Evolutionary conservation across 192 early-diverging fungal species (phyloP).

Genomic region (Chytriomyces confervae): DNA sequence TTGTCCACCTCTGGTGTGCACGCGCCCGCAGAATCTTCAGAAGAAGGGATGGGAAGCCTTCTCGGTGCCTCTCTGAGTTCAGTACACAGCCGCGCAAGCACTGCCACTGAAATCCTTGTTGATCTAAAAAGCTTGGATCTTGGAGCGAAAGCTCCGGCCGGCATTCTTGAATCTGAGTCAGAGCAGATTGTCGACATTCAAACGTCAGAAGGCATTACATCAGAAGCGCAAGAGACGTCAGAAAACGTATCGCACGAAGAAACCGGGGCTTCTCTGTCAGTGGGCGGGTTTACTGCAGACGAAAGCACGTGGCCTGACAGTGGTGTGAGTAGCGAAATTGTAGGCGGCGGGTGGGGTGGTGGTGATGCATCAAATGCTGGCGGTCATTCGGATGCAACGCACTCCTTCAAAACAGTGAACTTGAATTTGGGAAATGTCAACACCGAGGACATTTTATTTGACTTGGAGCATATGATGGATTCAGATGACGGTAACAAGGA

Average conservation of each 20-base stretch:
- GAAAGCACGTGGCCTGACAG: background rate
- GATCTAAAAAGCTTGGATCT: conserved; percentile 14
- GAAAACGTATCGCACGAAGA: background rate
- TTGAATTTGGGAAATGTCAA: background rate
- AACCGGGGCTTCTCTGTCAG: background rate
- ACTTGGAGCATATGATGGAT: conserved; percentile 5
- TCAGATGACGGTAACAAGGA: background rate
- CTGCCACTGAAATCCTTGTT: background rate
- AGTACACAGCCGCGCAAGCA: conserved; percentile 2
- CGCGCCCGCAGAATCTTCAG: too few relatives aligned
- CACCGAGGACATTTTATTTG: background rate
- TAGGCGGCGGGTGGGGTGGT: background rate
- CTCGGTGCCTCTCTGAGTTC: background rate
- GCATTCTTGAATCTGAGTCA: background rate
- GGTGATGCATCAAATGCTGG: background rate
- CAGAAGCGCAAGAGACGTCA: background rate
- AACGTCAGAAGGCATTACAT: too few relatives aligned
- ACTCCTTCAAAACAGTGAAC: background rate
- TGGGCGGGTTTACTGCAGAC: background rate
- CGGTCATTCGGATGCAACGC: background rate
- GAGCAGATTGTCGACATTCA: too few relatives aligned
- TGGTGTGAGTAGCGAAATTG: background rate
- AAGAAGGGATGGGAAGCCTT: conserved; percentile 28
- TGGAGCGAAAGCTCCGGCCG: background rate
- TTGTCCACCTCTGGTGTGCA: background rate